Base-by-base conservation (phyloP, 1,284 basidiomycete genomes). In the Vanrija humicola region DNA sequence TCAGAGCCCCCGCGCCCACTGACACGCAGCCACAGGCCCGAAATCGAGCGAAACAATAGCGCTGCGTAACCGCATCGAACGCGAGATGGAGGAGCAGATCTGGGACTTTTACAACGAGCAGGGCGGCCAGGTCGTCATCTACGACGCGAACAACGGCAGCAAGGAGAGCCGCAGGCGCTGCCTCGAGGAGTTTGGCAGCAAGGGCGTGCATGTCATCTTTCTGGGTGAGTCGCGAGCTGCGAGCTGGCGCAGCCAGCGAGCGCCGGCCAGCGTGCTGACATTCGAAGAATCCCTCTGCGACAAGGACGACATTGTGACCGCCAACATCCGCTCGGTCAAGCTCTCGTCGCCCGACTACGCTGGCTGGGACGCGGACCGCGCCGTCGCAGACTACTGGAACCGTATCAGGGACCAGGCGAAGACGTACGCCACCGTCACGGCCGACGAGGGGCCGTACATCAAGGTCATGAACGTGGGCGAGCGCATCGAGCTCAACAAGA, bases 101-200 rank as follows among this genome's bases (percentile, higher is more conserved):
- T 87, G 86, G 83, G 86, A 92, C 58, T 96, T 89, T 76, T 98
- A 96, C 78, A 82, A 85, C 61, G 79, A 80, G 1, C 77, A 81
- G 48, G 78, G 80, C 4, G 94, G 94, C 0, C 95, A 99, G 74
- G 94, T 98, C 16, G 91, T 95, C 34, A 94, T 99, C 59, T 98
- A 98, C 78, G 96, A 99, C 72, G 96, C 96, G n/a, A 98, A 98
- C 74, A 98, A 98, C 68, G 91, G 92, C 1, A 86, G 85, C 10
- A 80, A 81, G 46, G 81, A 80, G 43, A 82, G 82, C 38, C 80
- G 96, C 49, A 83, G 86, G 60, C 80, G 79, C 16, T 77, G 96
- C 38, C 85, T 87, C 3, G 86, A 93, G 75, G 90, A 86, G 77
- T 98, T 96, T 68, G 86, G 88, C 73, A 82, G 84, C 65, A 81